These are phyloP conservation scores for Eucalyptus paniculata DNA, from an alignment of 345 rosid species.

Conservation along the genomic window DNA sequence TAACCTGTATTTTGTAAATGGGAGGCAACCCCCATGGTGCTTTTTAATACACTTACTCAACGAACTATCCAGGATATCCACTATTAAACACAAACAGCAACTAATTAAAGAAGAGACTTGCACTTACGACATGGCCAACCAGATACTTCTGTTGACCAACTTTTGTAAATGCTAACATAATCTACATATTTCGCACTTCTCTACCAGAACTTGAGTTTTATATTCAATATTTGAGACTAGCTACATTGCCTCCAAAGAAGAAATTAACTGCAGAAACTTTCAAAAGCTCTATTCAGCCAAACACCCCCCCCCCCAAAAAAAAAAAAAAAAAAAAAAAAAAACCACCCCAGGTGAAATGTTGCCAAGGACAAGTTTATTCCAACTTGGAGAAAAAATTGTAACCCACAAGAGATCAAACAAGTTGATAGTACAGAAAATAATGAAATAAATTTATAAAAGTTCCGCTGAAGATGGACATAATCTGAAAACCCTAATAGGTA, in stretches of 20 bases:
- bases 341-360: background rate
- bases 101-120: background rate
- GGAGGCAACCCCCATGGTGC: background rate
- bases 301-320: background rate
- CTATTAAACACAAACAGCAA: background rate
- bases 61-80: background rate
- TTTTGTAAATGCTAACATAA: background rate
- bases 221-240: background rate
- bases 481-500: background rate
- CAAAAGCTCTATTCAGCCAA: background rate
- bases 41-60: background rate
- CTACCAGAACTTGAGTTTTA: background rate
- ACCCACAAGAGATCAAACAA: background rate
- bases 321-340: no score
- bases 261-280: background rate
- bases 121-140: background rate
- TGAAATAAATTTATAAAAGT: background rate
- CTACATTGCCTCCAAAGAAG: background rate
- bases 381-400: background rate
- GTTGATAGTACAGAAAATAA: background rate
- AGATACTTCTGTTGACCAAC: background rate
- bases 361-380: background rate
- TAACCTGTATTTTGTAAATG: background rate
- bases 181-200: background rate
- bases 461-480: background rate